Evolutionary conservation across 495 filamentous ascomycete genomes (phyloP).

Genomic region (Chlorociboria aeruginascens): DNA sequence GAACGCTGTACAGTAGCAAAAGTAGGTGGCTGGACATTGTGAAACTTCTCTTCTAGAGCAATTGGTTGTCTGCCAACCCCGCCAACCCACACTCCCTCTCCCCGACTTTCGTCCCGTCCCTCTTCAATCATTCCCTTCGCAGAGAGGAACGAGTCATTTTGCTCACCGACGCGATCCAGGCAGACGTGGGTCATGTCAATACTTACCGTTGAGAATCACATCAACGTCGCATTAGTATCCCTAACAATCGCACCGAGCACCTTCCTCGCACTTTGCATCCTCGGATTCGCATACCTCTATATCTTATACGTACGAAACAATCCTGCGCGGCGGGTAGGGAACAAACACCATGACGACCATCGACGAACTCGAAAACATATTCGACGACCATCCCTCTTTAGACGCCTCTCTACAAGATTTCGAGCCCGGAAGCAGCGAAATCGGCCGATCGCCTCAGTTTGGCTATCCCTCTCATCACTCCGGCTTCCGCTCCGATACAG

Average conservation of each 20-base stretch:
- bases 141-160: neutral
- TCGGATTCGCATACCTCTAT: constrained; percentile 39
- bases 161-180: neutral
- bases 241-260: constrained; percentile 40
- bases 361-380: constrained; percentile 22
- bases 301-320: constrained; percentile 27
- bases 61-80: too few species aligned
- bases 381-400: constrained; percentile 58
- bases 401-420: constrained; percentile 69
- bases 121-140: too few species aligned
- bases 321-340: constrained; percentile 4
- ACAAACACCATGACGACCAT: constrained; percentile 14
- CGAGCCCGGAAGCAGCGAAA: constrained; percentile 39
- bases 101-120: too few species aligned
- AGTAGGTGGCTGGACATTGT: too few species aligned
- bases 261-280: constrained; percentile 37
- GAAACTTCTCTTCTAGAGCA: too few species aligned
- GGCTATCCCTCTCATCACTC: constrained; percentile 64
- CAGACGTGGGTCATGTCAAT: constrained; percentile 17
- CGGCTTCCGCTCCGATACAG: constrained; percentile 54
- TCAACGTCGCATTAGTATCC: constrained; percentile 36
- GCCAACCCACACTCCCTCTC: too few species aligned
- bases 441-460: constrained; percentile 29
- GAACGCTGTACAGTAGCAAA: too few species aligned
- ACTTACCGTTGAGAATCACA: constrained; percentile 40